phyloP scores from a whole-genome alignment of 2,329 filamentous ascomycete species.

The Penicillium sp. region DNA sequence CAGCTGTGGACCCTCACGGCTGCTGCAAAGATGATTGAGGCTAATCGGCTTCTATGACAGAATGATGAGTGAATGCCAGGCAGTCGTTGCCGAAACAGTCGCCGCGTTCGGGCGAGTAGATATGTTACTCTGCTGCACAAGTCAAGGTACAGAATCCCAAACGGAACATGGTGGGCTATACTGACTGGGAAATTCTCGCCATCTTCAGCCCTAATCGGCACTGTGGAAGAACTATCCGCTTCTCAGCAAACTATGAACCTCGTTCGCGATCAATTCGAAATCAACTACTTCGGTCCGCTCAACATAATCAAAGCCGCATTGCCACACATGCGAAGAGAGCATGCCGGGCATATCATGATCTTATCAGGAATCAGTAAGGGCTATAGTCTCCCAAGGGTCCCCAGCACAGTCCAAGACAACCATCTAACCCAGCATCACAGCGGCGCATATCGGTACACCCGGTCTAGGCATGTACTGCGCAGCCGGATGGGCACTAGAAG shows the following conservation, averaged over 20 bases:
- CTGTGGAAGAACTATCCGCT: constrained; percentile 85
- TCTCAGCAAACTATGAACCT: constrained; percentile 74
- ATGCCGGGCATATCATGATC: constrained; percentile 86
- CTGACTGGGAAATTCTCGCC: constrained; percentile 1
- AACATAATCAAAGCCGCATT: constrained; percentile 92
- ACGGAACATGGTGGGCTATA: too few species aligned
- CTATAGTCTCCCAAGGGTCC: background rate
- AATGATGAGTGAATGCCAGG: constrained; percentile 73
- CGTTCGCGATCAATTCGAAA: constrained; percentile 89
- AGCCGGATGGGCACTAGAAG: constrained; percentile 92
- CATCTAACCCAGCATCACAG: constrained; percentile 32
- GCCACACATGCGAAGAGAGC: constrained; percentile 76
- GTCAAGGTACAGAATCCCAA: constrained; percentile 65
- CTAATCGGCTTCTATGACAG: constrained; percentile 38
- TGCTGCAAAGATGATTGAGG: too few species aligned
- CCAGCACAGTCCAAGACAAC: background rate
- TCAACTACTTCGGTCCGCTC: constrained; percentile 92
- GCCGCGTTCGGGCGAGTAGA: constrained; percentile 84
- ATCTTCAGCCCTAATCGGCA: constrained; percentile 75
- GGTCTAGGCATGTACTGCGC: constrained; percentile 90
- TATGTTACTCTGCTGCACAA: constrained; percentile 86
- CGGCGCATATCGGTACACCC: constrained; percentile 89
- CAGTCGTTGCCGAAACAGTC: constrained; percentile 84
- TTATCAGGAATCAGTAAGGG: constrained; percentile 79
- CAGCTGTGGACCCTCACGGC: too few species aligned